Base-by-base conservation (phyloP, 345 rosid genomes). In the Hibiscus mutabilis region DNA sequence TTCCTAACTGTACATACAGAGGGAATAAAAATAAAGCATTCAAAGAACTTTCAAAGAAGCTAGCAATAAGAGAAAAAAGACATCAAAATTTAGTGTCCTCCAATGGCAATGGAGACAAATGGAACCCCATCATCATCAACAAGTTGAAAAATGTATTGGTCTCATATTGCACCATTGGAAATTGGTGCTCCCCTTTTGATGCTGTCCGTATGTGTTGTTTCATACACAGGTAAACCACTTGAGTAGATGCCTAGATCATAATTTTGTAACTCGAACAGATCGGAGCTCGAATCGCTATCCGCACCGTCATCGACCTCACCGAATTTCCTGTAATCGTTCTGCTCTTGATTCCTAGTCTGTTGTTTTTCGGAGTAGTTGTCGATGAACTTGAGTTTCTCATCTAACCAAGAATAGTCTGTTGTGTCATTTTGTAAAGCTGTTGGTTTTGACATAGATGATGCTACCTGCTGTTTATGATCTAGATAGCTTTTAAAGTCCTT, bases 261-360 rank as follows among this genome's bases (percentile, higher is more conserved):
- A 78, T 86, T 93, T 42, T 86, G 90, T 75, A 93, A 64, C 82
- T 94, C 98, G 55, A 94, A 94, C 79, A 94, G 87, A 84, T 94
- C 98, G 59, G 98, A 94, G 77, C 98, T 94, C 27, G 97, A 89
- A 84, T 94, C 98, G 73, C 96, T 94, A 37, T 89, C 96, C 42
- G 85, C 88, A 8, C 92, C 92, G 66, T 82, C 89, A 73, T 91
- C 96, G 13, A 75, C 74, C 31, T 77, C 83, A 46, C 27, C 71
- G 3, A 75, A 80, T 68, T 78, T 83, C 76, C 73, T 75, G 70
- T 74, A 75, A 74, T 72, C 83, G 24, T 80, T 74, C 53, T 74
- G 74, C 51, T 78, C 83, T 47, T 6, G 52, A 4, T 47, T 14
- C n/a, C 52, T 47, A 47, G n/a, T 68, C 56, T 51, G 55, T 10